Conservation (phyloP, 495 filamentous ascomycete species). For the Penicillium roqueforti region DNA sequence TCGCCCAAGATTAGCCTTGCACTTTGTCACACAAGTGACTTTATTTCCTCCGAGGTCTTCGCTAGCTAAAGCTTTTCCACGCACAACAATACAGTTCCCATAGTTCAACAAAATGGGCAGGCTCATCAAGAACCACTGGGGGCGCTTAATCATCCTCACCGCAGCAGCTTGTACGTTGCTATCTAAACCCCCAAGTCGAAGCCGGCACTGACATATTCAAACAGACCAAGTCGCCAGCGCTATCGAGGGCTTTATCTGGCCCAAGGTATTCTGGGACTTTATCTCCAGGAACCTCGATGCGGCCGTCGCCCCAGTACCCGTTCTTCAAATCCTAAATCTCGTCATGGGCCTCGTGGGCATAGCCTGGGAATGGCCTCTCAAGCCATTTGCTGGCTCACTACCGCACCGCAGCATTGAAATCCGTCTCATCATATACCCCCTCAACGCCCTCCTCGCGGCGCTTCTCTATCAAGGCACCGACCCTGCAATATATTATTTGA, state of each 20-base stretch:
- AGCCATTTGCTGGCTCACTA: conserved; percentile 54
- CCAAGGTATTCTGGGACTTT: conserved; percentile 98
- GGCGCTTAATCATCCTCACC: conserved; percentile 82
- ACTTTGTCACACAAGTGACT: conserved; percentile 2
- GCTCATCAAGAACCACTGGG: conserved; percentile 99
- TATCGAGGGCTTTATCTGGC: conserved; percentile 92
- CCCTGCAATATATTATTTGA: conserved; percentile 83
- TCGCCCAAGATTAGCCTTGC: not conserved
- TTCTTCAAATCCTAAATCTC: conserved; percentile 92
- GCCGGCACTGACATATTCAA: not conserved
- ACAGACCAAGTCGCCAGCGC: conserved; percentile 82
- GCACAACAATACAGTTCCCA: conserved; percentile 4
- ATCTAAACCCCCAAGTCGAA: not conserved
- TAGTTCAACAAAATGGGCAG: conserved; percentile 67
- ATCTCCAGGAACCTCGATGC: conserved; percentile 84
- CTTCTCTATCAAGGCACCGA: conserved; percentile 93
- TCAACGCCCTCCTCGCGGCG: conserved; percentile 66
- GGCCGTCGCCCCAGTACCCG: conserved; percentile 80
- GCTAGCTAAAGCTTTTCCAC: conserved; percentile 26
- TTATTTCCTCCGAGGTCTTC: conserved; percentile 5
- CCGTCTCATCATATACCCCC: conserved; percentile 76
- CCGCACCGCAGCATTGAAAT: conserved; percentile 86
- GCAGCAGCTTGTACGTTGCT: conserved; percentile 70
- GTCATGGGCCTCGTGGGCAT: conserved; percentile 77
- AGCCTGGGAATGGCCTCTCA: conserved; percentile 89